Conservation (phyloP, 768 basidiomycete species). For the Symmetrospora coprosmae region DNA sequence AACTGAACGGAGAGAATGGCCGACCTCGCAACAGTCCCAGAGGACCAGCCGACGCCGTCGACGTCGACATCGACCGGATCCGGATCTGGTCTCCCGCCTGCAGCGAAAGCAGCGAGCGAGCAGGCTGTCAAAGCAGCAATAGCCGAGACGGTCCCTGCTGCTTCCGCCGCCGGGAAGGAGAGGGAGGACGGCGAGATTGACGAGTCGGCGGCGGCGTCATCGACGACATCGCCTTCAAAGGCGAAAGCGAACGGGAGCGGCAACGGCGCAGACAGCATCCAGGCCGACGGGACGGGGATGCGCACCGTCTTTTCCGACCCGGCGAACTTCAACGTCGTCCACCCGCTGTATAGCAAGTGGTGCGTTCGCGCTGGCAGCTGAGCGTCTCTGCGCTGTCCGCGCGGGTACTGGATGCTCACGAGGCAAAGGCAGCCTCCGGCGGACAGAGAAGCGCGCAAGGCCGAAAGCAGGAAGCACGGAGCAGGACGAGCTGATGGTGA, state of each 20-base stretch:
- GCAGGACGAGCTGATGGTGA: too few relatives aligned
- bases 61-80: constrained; percentile 12
- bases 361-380: background rate
- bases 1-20: background rate
- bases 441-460: too few relatives aligned
- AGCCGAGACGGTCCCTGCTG: constrained; percentile 9
- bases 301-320: constrained; percentile 81
- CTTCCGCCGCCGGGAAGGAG: background rate
- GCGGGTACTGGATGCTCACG: too few relatives aligned
- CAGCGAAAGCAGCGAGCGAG: constrained; percentile 19
- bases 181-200: constrained; percentile 20
- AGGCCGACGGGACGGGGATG: background rate
- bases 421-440: too few relatives aligned
- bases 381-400: constrained; percentile 3
- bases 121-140: constrained; percentile 18
- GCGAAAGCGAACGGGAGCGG: too few relatives aligned
- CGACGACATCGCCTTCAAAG: too few relatives aligned
- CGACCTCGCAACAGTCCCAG: background rate
- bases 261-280: background rate
- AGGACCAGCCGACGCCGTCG: too few relatives aligned
- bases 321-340: constrained; percentile 91
- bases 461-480: too few relatives aligned
- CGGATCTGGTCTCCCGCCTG: constrained; percentile 14
- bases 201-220: background rate
- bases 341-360: constrained; percentile 37